Conservation (phyloP, 2,329 filamentous ascomycete genomes). For the Myriosclerotinia duriaeana region DNA sequence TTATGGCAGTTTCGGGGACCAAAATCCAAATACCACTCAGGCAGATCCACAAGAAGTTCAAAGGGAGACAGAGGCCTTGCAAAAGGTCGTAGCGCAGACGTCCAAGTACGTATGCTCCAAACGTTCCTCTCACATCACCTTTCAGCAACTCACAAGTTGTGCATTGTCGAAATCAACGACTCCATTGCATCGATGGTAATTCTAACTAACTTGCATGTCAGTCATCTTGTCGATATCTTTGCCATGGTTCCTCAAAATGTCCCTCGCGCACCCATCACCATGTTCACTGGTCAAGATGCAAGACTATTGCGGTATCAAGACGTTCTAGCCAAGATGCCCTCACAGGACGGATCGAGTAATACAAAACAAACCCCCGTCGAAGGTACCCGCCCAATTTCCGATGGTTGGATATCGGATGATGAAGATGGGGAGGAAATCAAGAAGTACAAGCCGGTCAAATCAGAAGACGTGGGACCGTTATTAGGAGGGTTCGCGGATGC, state of each 20-base stretch:
- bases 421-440: conserved; percentile 39
- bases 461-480: conserved; percentile 40
- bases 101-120: conserved; percentile 52
- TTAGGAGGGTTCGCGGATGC: conserved; percentile 42
- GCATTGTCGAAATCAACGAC: not conserved
- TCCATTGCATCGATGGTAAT: not conserved
- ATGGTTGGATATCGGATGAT: conserved; percentile 49
- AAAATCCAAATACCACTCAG: conserved; percentile 50
- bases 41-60: conserved; percentile 62
- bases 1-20: conserved; percentile 63
- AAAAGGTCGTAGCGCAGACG: conserved; percentile 62
- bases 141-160: not conserved
- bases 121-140: conserved; percentile 22
- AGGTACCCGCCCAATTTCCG: conserved; percentile 33
- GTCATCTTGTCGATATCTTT: conserved; percentile 68
- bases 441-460: conserved; percentile 37
- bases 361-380: conserved; percentile 37
- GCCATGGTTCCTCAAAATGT: conserved; percentile 58
- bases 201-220: conserved; percentile 40
- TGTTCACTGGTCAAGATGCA: conserved; percentile 55
- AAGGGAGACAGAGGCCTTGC: conserved; percentile 63
- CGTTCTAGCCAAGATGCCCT: conserved; percentile 58
- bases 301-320: conserved; percentile 59
- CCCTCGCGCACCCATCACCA: conserved; percentile 40
- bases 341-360: conserved; percentile 47